Percentiles rank a stretch among this genome's conserved stretches.
Evolutionary conservation across 192 early-diverging fungal genomes (phyloP).

Genomic region (Coemansia sp.): DNA sequence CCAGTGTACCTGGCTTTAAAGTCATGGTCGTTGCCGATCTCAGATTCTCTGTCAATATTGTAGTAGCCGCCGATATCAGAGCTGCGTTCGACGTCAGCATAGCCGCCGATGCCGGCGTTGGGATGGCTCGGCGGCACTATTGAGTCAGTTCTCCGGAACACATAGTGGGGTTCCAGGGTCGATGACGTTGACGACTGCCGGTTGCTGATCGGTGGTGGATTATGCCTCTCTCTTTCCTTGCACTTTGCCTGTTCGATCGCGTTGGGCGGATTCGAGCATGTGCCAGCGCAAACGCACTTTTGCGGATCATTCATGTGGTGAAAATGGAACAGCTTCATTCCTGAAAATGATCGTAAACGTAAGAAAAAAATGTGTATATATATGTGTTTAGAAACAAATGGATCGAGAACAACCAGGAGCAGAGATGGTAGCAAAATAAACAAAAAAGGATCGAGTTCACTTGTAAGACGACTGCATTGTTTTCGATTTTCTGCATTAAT

Average conservation of each 20-base stretch:
- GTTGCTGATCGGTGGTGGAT: not conserved
- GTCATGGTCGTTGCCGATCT: conserved; percentile 35
- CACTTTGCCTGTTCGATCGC: conserved; percentile 20
- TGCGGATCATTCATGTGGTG: conserved; percentile 33
- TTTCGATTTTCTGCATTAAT: no score
- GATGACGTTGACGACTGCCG: not conserved
- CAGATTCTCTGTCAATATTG: conserved; percentile 23
- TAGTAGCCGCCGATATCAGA: conserved; percentile 35
- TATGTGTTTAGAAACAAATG: no score
- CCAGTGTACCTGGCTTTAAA: conserved; percentile 8
- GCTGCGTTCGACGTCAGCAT: conserved; percentile 11
- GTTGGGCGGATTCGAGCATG: conserved; percentile 10
- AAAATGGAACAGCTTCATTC: conserved; percentile 15
- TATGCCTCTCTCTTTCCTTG: not conserved
- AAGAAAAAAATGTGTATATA: not conserved
- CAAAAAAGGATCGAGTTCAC: no score
- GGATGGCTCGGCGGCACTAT: conserved; percentile 18
- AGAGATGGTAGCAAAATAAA: no score
- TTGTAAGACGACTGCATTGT: no score
- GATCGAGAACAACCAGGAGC: no score
- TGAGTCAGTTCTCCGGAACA: not conserved
- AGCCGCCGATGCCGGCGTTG: conserved; percentile 38
- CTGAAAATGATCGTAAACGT: not conserved
- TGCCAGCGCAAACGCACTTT: conserved; percentile 28
- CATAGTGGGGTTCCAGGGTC: conserved; percentile 4